Evolutionary conservation across 352 stramenopile genomes (phyloP), one percentile per base, ranked within the genome.

Genomic region (Phytophthora sojae): DNA sequence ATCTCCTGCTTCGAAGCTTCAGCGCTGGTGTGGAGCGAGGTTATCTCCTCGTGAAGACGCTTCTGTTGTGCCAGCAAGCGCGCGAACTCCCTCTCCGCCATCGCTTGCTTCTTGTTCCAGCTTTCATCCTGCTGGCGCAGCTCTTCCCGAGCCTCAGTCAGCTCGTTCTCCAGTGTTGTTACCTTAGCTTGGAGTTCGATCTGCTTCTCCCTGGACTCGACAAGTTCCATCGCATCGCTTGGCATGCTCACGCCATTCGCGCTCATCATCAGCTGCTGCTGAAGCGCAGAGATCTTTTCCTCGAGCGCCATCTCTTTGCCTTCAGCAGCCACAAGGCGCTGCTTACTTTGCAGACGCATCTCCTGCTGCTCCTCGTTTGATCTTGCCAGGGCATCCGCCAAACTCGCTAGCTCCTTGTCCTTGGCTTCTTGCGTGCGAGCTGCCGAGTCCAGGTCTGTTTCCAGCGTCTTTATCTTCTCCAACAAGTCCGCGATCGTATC

Each of bases 291-390:
- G 5, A 91, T 61, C 6, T 73, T 77, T 25, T 90, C 77, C 8
- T 79, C 65, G 4, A 86, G 42, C 25, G 45, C 58, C 15, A 80
- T 61, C 57, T 90, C 76, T 52, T 80, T 81, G 6, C 60, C 67
- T 59, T 88, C 79, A 1, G 61, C 77, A 17, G 79, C 79, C 26
- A 83, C 37, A 64, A 90, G 62, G 23, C 78, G 74, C 67, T 92
- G 81, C 35, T 90, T 81, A 52, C 73, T 83, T 58, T 94, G 86
- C 53, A 81, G 79, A 12, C 77, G 80, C 51, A 94, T 69, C 55
- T 94, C 84, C 32, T 79, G 64, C n/a, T 83, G 62, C 52, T 90
- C 86, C 26, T 92, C 85, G 44, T 81, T 80, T 0, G 77, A 73
- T 26, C 75, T 80, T 19, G 74, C 35, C 21, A 85, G 42, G 7